phyloP scores from a whole-genome alignment of 345 rosid genomes.

The Gossypium stocksii region DNA sequence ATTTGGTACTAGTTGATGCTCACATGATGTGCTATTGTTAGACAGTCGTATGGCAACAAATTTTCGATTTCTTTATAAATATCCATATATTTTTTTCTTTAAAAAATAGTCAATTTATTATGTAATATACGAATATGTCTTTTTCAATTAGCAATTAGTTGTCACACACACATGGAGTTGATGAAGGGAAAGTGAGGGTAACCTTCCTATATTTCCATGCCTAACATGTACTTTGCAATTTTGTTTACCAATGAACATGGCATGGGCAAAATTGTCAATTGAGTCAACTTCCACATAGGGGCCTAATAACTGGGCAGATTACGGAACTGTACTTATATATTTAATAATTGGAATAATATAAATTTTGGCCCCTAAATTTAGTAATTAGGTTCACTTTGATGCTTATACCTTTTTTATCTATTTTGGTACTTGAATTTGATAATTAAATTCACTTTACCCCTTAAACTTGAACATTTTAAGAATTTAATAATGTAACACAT shows the following conservation, averaged over 20 bases:
- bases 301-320: not conserved
- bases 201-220: constrained; percentile 16
- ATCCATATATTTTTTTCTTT: not conserved
- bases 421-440: no score
- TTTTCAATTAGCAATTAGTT: constrained; percentile 22
- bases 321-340: not conserved
- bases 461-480: no score
- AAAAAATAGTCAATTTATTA: not conserved
- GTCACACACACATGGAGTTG: constrained; percentile 37
- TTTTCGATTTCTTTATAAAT: not conserved
- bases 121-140: not conserved
- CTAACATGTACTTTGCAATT: not conserved
- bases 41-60: not conserved
- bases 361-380: no score
- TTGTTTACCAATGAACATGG: no score
- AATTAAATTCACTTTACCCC: no score
- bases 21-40: not conserved
- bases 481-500: no score
- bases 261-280: constrained; percentile 13
- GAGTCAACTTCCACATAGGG: not conserved
- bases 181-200: constrained; percentile 24
- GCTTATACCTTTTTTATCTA: no score
- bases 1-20: not conserved
- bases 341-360: no score
- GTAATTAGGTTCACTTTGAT: no score